Evolutionary conservation across 768 basidiomycete species (phyloP).

Genomic region (Serpula lacrymans): DNA sequence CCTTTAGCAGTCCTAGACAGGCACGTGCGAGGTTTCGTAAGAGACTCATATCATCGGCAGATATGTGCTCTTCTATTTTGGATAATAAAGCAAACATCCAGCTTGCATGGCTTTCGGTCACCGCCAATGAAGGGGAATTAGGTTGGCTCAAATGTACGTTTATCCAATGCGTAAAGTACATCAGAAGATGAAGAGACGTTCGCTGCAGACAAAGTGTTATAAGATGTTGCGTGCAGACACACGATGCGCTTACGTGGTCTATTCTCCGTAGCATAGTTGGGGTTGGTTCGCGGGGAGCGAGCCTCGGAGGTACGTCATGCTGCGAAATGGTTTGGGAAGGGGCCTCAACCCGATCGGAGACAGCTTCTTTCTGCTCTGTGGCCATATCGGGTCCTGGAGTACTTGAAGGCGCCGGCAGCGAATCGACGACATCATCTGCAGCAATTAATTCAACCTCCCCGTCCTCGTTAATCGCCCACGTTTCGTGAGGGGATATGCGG

Average conservation of each 20-base stretch:
- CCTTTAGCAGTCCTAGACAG: slow-evolving; percentile 53
- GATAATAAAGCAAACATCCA: slow-evolving; percentile 80
- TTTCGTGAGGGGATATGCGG: slow-evolving; percentile 17
- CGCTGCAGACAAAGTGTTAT: slow-evolving; percentile 39
- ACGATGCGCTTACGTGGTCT: slow-evolving; percentile 55
- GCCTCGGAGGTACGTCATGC: slow-evolving; percentile 7
- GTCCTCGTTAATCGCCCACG: slow-evolving; percentile 35
- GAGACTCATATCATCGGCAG: slow-evolving; percentile 74
- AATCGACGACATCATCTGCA: slow-evolving; percentile 31
- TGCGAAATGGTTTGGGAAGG: too few relatives aligned
- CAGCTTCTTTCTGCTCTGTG: slow-evolving; percentile 5
- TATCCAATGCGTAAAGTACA: slow-evolving; percentile 85
- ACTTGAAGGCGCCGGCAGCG: slow-evolving; percentile 39
- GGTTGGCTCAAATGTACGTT: slow-evolving; percentile 51
- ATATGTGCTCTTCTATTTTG: slow-evolving; percentile 63
- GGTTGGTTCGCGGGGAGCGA: slow-evolving; percentile 53
- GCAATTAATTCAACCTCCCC: slow-evolving; percentile 40
- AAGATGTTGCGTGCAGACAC: slow-evolving; percentile 2
- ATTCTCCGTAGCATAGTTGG: slow-evolving; percentile 54
- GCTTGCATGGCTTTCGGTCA: slow-evolving; percentile 57
- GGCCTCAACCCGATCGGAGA: too few relatives aligned
- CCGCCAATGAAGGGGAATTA: slow-evolving; percentile 33
- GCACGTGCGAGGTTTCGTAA: slow-evolving; percentile 72
- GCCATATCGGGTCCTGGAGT: slow-evolving; percentile 26
- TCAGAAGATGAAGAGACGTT: slow-evolving; percentile 69